Conservation (phyloP, 306 rosid species). For the Cicer chorassanicum region DNA sequence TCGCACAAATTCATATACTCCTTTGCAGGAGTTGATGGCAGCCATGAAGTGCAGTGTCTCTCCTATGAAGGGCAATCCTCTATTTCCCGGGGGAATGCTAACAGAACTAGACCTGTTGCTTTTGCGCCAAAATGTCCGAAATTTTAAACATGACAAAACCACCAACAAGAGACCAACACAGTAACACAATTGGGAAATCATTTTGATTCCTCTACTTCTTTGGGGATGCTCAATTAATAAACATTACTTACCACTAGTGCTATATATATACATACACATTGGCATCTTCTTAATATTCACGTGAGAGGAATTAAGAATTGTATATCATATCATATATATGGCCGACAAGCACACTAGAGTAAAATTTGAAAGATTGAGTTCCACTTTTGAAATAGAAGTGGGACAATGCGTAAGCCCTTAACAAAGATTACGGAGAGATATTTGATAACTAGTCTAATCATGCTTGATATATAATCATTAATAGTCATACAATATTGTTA, state of each 20-base stretch:
- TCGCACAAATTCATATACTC: slow-evolving; percentile 77
- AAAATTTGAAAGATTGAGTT: slow-evolving; percentile 37
- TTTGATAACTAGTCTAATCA: slow-evolving; percentile 37
- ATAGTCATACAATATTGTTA: neutral
- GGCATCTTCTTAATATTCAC: neutral
- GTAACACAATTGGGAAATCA: slow-evolving; percentile 51
- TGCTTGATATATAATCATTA: neutral
- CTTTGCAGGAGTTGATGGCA: slow-evolving; percentile 67
- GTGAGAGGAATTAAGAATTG: neutral
- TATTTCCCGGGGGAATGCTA: slow-evolving; percentile 65
- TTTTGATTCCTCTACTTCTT: slow-evolving; percentile 26
- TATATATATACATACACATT: neutral
- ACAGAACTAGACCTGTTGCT: slow-evolving; percentile 36
- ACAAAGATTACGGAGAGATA: neutral
- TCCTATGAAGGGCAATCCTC: slow-evolving; percentile 72
- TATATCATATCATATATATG: slow-evolving; percentile 35
- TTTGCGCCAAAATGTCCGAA: slow-evolving; percentile 23
- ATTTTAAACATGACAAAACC: slow-evolving; percentile 36
- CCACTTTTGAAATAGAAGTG: slow-evolving; percentile 49
- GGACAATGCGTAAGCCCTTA: slow-evolving; percentile 39
- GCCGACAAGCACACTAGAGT: slow-evolving; percentile 56
- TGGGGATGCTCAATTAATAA: neutral
- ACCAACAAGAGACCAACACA: slow-evolving; percentile 26
- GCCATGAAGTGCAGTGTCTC: slow-evolving; percentile 94
- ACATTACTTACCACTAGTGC: neutral